A percentile compares a stretch with the other conserved stretches of the same genome.
phyloP scores from a whole-genome alignment of 192 early-diverging fungal species.

The Umbelopsis vinacea region DNA sequence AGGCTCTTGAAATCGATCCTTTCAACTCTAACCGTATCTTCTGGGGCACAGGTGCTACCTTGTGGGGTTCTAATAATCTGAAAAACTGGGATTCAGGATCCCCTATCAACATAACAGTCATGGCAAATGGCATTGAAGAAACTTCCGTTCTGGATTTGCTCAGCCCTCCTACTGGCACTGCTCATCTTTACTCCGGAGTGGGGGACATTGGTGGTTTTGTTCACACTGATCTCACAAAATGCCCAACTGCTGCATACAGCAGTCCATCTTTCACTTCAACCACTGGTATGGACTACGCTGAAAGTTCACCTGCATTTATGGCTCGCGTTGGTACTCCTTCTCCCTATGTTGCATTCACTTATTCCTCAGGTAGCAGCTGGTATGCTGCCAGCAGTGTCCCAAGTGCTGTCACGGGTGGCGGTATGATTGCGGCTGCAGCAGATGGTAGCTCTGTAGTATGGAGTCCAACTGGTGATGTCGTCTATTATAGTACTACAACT shows the following conservation, averaged over 20 bases:
- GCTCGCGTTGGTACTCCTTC: not conserved
- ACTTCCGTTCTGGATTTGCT: not conserved
- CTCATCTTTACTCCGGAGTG: not conserved
- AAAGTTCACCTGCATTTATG: not conserved
- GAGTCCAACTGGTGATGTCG: not conserved
- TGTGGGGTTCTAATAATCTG: not conserved
- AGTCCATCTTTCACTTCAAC: not conserved
- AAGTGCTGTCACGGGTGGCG: constrained; percentile 1
- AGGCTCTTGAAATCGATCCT: not conserved
- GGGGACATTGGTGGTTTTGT: not conserved
- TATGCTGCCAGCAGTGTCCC: not conserved
- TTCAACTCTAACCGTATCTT: not conserved
- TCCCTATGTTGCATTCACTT: not conserved
- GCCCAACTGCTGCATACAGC: not conserved
- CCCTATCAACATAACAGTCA: not conserved
- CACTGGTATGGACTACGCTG: not conserved
- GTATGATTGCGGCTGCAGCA: not conserved
- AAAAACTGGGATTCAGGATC: not conserved
- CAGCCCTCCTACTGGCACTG: not conserved
- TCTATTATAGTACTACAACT: not conserved
- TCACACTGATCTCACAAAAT: not conserved
- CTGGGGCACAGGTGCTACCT: not conserved
- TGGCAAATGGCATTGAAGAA: not conserved
- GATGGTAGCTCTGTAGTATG: not conserved
- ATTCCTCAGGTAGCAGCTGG: not conserved